These are phyloP conservation scores for Pyrus bretschneideri DNA, from an alignment of 306 rosid genomes.

Conservation along the genomic window DNA sequence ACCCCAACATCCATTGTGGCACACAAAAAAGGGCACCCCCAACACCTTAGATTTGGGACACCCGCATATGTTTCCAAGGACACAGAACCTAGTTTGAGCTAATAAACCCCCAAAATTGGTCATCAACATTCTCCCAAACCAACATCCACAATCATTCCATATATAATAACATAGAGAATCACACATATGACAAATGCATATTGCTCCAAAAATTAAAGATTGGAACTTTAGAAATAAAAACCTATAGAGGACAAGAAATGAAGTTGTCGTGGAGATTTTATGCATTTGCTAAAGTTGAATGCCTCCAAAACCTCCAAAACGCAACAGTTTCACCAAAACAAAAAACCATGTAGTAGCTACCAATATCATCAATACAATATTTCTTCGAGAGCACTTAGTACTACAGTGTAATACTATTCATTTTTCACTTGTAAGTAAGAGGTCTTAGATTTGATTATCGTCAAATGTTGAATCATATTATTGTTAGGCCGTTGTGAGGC, in stretches of 20 bases:
- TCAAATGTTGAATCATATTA: no score
- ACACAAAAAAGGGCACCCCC: conserved; percentile 1
- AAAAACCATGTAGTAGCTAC: background rate
- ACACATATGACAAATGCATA: conserved; percentile 14
- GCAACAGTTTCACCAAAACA: conserved; percentile 14
- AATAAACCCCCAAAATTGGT: conserved; percentile 20
- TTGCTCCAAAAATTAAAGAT: conserved; percentile 1
- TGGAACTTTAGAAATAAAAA: background rate
- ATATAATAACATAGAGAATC: conserved; percentile 6
- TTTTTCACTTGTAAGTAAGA: no score
- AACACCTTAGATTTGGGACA: conserved; percentile 36
- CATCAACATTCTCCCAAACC: conserved; percentile 7
- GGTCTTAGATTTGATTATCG: no score
- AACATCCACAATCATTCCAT: conserved; percentile 16
- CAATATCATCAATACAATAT: conserved; percentile 6
- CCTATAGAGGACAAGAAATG: background rate
- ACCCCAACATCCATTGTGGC: no score
- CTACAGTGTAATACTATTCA: no score
- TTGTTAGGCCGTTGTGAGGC: no score
- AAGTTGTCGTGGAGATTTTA: background rate
- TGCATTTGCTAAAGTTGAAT: conserved; percentile 3
- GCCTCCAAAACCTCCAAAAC: conserved; percentile 13
- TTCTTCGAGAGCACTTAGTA: conserved; percentile 17
- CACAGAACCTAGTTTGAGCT: conserved; percentile 32
- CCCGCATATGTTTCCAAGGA: conserved; percentile 39